A percentile compares a stretch with the other conserved stretches of the same genome.
These are phyloP conservation scores for Neurospora tetraspora DNA, from an alignment of 495 filamentous ascomycete genomes.

Conservation along the genomic window DNA sequence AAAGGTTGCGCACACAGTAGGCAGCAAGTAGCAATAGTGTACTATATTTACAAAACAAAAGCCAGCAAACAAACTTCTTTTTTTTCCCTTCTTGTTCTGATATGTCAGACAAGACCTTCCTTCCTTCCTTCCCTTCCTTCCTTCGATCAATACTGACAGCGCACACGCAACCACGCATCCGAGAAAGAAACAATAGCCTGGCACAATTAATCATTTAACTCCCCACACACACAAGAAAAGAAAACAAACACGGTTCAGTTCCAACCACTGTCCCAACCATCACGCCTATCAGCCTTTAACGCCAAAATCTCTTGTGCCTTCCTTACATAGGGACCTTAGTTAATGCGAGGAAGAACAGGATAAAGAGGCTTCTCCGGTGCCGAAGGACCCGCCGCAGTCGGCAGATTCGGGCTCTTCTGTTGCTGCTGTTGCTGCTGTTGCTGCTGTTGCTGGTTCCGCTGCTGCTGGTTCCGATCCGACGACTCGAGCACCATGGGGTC, in stretches of 20 bases:
- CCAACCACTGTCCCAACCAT: not conserved
- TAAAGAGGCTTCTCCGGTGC: slow-evolving; percentile 7
- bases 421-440: not conserved
- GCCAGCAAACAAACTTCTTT: not conserved
- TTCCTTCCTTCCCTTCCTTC: not conserved
- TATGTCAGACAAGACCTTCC: not conserved
- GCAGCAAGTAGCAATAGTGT: not conserved
- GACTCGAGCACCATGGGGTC: slow-evolving; percentile 19
- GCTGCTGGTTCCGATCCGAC: not conserved
- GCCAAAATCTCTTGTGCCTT: not conserved
- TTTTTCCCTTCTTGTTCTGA: not conserved
- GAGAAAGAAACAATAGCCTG: not conserved
- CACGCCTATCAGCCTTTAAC: not conserved
- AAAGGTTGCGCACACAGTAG: not conserved
- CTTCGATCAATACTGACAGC: not conserved
- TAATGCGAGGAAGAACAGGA: slow-evolving; percentile 8
- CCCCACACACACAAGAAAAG: not conserved
- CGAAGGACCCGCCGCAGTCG: not conserved
- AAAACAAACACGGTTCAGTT: not conserved
- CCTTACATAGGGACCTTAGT: not conserved
- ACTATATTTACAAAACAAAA: not conserved
- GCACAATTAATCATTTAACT: not conserved
- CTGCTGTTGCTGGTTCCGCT: not conserved
- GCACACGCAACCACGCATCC: not conserved
- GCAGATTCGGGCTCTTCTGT: not conserved